Evolutionary conservation across 1,139 yeast genomes (phyloP), one percentile per base, ranked within the genome.

Genomic region (Yamadazyma pseudoaaseri): DNA sequence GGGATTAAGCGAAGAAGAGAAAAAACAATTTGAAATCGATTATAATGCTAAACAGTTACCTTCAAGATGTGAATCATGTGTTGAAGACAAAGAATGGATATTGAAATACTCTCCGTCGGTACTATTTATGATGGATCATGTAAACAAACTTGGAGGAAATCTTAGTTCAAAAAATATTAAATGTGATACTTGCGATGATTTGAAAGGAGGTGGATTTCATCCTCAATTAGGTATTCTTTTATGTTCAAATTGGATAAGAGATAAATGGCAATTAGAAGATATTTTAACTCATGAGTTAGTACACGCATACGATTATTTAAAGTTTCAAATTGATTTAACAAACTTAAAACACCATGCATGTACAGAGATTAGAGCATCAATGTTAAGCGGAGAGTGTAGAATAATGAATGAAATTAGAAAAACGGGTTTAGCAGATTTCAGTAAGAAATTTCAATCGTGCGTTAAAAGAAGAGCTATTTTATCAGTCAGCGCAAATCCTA

Each of bases 301-400:
- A 15, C 99, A 92, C 59, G 94, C 90, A 35, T 92, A 87, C 59
- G 99, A 92, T 58, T 83, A 89, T 53, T 68, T 87, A 47, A 83
- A 87, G 56, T 92, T 94, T 65, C 70, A 86, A 35, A 87, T 92
- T 7, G 85, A 92, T 56, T 83, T 95, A 81, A 56, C 72, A 37
- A 78, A 92, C 57, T 66, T 94, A 52, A 78, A 79, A 51, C 98
- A 92, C 53, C 98, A 92, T 56, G 98, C 98, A 0, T 94, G 98
- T 58, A 83, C 97, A 1, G 98, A 92, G 60, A 87, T 92, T 34
- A 70, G 99, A 41, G 98, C 98, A 0, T 83, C 95, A 10, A 82
- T 86, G 53, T 68, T 92, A 24, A 85, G 96, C 51, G 99, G 99
- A 6, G 99, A 92, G 55, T 92, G 99, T 60, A 74, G 97, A 23